Evolutionary conservation across 139 green algal genomes (phyloP).

Genomic region (Chlorella sp.): DNA sequence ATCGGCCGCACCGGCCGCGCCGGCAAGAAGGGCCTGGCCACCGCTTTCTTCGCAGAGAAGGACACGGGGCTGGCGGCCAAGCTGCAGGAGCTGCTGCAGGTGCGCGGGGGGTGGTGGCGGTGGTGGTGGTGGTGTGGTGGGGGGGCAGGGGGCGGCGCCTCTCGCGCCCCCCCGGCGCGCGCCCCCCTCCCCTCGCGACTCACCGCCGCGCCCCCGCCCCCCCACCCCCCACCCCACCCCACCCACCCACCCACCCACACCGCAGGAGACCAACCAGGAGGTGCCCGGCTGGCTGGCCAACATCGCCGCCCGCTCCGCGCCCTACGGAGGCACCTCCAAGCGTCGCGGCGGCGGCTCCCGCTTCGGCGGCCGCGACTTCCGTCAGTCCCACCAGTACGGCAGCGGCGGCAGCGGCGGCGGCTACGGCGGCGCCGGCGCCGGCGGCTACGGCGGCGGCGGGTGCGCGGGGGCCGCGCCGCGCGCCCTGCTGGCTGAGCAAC

Average conservation of each 20-base stretch:
- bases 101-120: too few relatives aligned
- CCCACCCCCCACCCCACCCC: too few relatives aligned
- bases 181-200: too few relatives aligned
- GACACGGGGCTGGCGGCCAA: constrained; percentile 79
- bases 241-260: too few relatives aligned
- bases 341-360: constrained; percentile 53
- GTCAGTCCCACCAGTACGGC: constrained; percentile 77
- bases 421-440: constrained; percentile 41
- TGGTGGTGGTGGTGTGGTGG: too few relatives aligned
- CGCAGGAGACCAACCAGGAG: constrained; percentile 96
- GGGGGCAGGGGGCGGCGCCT: too few relatives aligned
- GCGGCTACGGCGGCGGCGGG: constrained; percentile 25
- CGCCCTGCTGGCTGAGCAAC: background rate
- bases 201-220: too few relatives aligned
- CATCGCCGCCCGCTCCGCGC: constrained; percentile 55
- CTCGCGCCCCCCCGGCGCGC: too few relatives aligned
- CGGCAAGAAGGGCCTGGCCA: constrained; percentile 97
- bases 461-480: background rate
- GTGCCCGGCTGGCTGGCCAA: constrained; percentile 90
- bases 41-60: constrained; percentile 94
- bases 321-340: constrained; percentile 55
- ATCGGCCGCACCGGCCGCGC: constrained; percentile 85
- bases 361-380: constrained; percentile 93
- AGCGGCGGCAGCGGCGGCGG: constrained; percentile 37
- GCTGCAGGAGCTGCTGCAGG: constrained; percentile 82